A percentile compares a stretch with the other conserved stretches of the same genome.
Evolutionary conservation across 2,329 filamentous ascomycete genomes (phyloP).

Genomic region (Fusarium sp.): DNA sequence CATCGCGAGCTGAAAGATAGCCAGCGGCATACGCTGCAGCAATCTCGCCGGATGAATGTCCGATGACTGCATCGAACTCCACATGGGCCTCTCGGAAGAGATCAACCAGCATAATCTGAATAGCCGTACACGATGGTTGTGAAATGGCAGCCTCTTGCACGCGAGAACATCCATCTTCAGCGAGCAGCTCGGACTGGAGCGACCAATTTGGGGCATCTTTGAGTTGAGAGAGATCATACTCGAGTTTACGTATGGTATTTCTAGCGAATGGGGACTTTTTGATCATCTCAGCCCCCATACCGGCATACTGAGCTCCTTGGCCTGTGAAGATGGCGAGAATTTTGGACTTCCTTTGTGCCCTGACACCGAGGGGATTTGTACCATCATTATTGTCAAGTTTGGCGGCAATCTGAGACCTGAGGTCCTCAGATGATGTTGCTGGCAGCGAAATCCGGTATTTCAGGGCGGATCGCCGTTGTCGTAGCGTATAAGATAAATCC

Average conservation of each 20-base stretch:
- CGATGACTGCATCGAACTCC: conserved; percentile 2
- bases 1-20: background rate
- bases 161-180: background rate
- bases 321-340: background rate
- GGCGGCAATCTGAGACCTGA: too few relatives aligned
- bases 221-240: conserved; percentile 58
- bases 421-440: too few relatives aligned
- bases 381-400: too few relatives aligned
- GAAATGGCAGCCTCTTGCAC: conserved; percentile 10
- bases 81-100: background rate
- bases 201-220: conserved; percentile 15
- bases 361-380: too few relatives aligned
- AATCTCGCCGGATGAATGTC: conserved; percentile 22
- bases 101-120: background rate
- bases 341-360: too few relatives aligned
- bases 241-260: too few relatives aligned
- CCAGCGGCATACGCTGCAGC: conserved; percentile 14
- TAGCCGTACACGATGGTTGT: conserved; percentile 15
- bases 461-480: too few relatives aligned
- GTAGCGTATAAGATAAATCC: too few relatives aligned
- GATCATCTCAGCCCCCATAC: background rate
- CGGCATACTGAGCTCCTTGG: background rate
- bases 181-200: background rate
- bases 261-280: background rate
- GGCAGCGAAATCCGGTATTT: too few relatives aligned